Conservation (phyloP, 2,329 filamentous ascomycete genomes). For the Sphaerostilbella broomeana region DNA sequence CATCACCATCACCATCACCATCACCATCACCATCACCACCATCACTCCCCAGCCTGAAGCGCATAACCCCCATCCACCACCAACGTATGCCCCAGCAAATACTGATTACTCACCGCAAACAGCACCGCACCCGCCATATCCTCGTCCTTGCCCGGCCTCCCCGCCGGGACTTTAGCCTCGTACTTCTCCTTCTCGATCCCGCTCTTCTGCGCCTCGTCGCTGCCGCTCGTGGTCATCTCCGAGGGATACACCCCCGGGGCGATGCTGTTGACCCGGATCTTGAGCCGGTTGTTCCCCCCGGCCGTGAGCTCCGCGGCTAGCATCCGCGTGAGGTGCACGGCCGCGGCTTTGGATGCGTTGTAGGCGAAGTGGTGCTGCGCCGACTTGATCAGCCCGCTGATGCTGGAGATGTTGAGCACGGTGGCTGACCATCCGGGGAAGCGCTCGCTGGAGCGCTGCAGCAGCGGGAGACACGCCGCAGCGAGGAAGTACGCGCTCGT, state of each 20-base stretch:
- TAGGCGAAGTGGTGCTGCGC: slow-evolving; percentile 61
- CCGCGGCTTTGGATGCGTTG: slow-evolving; percentile 56
- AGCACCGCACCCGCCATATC: slow-evolving; percentile 65
- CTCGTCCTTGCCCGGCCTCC: slow-evolving; percentile 60
- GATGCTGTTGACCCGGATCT: slow-evolving; percentile 64
- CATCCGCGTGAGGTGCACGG: slow-evolving; percentile 58
- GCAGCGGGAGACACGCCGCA: slow-evolving; percentile 54
- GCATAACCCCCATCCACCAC: slow-evolving; percentile 41
- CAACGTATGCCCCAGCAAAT: slow-evolving; percentile 37
- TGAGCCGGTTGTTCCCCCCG: slow-evolving; percentile 41
- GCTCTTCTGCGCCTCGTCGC: slow-evolving; percentile 49
- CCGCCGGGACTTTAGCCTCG: slow-evolving; percentile 49
- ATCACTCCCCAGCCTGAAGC: slow-evolving; percentile 33
- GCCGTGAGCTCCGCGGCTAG: slow-evolving; percentile 54
- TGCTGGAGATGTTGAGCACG: slow-evolving; percentile 62
- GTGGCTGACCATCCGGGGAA: slow-evolving; percentile 47
- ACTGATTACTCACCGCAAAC: slow-evolving; percentile 41
- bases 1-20: no score
- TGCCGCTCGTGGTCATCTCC: slow-evolving; percentile 59
- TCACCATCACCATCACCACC: no score
- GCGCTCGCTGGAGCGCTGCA: slow-evolving; percentile 43
- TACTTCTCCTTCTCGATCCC: slow-evolving; percentile 51
- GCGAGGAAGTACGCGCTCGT: slow-evolving; percentile 61
- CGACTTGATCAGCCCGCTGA: slow-evolving; percentile 58
- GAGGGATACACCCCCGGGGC: slow-evolving; percentile 65